Evolutionary conservation across 2,329 filamentous ascomycete species (phyloP).

Genomic region (Calonectria pseudoturangicola): DNA sequence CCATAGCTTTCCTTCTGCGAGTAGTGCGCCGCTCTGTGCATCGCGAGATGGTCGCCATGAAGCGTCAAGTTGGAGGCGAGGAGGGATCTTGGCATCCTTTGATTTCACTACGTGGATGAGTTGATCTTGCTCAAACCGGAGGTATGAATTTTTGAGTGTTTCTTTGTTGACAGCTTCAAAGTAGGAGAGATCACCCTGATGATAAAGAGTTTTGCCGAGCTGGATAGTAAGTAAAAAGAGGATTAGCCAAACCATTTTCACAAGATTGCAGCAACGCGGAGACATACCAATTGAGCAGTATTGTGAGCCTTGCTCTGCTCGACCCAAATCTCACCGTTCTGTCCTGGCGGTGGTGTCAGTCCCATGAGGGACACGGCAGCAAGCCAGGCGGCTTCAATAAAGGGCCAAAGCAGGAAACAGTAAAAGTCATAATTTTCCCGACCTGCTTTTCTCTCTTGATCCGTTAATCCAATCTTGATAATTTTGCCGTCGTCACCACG

Average conservation of each 20-base stretch:
- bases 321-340: slow-evolving; percentile 84
- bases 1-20: slow-evolving; percentile 88
- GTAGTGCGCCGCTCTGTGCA: slow-evolving; percentile 73
- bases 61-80: slow-evolving; percentile 80
- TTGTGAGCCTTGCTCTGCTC: slow-evolving; percentile 86
- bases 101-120: slow-evolving; percentile 85
- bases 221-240: slow-evolving; percentile 57
- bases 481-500: slow-evolving; percentile 74
- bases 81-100: slow-evolving; percentile 77
- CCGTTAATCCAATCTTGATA: slow-evolving; percentile 82
- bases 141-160: slow-evolving; percentile 94
- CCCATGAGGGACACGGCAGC: slow-evolving; percentile 92
- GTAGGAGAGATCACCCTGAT: slow-evolving; percentile 97
- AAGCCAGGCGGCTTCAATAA: slow-evolving; percentile 95
- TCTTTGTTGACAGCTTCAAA: slow-evolving; percentile 99
- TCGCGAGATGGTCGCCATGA: slow-evolving; percentile 86
- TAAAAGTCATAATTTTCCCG: slow-evolving; percentile 99
- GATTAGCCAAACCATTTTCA: slow-evolving; percentile 35
- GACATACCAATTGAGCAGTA: slow-evolving; percentile 83
- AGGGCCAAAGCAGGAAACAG: slow-evolving; percentile 98
- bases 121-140: slow-evolving; percentile 91
- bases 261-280: background rate
- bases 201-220: slow-evolving; percentile 96
- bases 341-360: slow-evolving; percentile 80
- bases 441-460: slow-evolving; percentile 84